Base-by-base conservation (phyloP, 1,284 basidiomycete species). In the Meripilus lineatus region DNA sequence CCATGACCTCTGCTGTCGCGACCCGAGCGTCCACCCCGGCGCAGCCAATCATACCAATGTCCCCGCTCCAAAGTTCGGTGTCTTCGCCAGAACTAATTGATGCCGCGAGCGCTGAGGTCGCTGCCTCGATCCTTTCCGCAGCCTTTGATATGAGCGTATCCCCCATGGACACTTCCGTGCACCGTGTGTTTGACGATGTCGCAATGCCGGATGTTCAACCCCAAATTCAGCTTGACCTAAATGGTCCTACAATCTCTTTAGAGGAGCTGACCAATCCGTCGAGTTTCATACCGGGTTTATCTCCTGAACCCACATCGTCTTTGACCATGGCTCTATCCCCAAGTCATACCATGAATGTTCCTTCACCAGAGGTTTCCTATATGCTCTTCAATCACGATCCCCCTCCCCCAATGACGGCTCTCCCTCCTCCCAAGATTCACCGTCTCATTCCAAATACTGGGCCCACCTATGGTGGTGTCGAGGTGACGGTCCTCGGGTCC, bases 401-500 rank as follows among this genome's bases (percentile, higher is more conserved):
- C 38, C 64, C 68, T 5, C 64, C 73, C 14, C 66, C 72, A 23
- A 56, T 72, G 23, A 53, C 69, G 17, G 56, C 70, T 22, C 57
- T 79, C 30, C 74, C 78, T 22, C 54, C 74, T 24, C 88, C 88
- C 5, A 81, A 72, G 38, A 89, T 90, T 38, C 86, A 89, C 55
- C 79, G 86, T 7, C 77, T 96, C 38, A 93, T 99, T 47, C 96
- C 95, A 0, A 84, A 84, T 41, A 83, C 87, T 54, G 95, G 96
- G 5, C 94, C 95, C 5, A 91, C 89, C 14, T 81, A 85, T 42
- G 95, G 95, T 24, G 96, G 96, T 1, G 92, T 92, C 51, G 93
- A 96, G 62, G 89, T 99, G 18, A 99, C 96, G 1, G 74, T 99
- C 4, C 79, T 97, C 2, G 96, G 96, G 5, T 79, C 86, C 35